These are phyloP conservation scores for Trichosporon coremiiforme DNA, from an alignment of 1,284 basidiomycete genomes.

Conservation along the genomic window DNA sequence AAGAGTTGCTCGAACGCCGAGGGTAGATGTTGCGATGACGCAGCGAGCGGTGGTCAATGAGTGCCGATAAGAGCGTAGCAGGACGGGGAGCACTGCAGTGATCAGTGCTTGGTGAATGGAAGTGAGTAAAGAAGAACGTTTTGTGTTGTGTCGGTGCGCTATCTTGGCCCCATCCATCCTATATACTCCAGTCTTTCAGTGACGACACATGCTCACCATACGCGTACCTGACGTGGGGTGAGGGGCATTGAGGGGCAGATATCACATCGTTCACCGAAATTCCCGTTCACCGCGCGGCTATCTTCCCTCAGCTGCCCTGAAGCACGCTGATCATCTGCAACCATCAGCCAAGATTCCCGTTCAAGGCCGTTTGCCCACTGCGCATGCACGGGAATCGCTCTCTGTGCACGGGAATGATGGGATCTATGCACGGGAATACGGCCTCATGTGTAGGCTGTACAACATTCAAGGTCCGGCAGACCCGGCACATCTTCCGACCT, in stretches of 20 bases:
- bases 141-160: not conserved
- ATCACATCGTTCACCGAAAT: constrained; percentile 13
- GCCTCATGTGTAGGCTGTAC: too few species aligned
- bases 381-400: not conserved
- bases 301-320: not conserved
- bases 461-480: not conserved
- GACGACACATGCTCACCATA: not conserved
- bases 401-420: too few species aligned
- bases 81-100: too few species aligned
- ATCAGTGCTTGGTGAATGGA: too few species aligned
- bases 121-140: too few species aligned
- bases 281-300: constrained; percentile 16
- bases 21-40: too few species aligned
- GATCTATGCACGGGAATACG: not conserved
- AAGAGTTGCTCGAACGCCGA: too few species aligned
- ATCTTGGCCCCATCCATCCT: not conserved
- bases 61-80: too few species aligned
- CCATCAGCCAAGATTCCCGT: not conserved
- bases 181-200: not conserved
- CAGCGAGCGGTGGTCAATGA: too few species aligned
- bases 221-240: too few species aligned
- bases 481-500: not conserved
- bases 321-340: not conserved
- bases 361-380: too few species aligned
- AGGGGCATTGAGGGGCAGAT: not conserved